Conservation (phyloP, 2,329 filamentous ascomycete species). For the Ophiocordyceps camponoti-leonardi region DNA sequence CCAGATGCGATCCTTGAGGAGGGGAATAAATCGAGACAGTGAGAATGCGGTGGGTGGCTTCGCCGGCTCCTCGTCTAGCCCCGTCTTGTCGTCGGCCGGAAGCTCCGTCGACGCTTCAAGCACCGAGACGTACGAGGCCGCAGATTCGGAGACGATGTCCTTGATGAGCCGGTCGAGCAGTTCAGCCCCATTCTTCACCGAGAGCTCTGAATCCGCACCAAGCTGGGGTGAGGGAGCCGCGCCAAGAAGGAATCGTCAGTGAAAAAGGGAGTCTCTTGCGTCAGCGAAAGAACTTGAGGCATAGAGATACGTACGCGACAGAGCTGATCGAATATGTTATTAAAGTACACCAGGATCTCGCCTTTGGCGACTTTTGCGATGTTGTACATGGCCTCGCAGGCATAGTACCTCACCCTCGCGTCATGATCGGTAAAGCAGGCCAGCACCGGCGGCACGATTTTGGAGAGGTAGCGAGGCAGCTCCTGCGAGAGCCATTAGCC, state of each 20-base stretch:
- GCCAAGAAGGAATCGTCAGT: background rate
- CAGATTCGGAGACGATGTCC: conserved; percentile 89
- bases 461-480: conserved; percentile 75
- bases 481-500: conserved; percentile 36
- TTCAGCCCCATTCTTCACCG: conserved; percentile 95
- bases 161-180: conserved; percentile 87
- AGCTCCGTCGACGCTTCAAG: conserved; percentile 42
- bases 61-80: conserved; percentile 24
- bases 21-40: conserved; percentile 73
- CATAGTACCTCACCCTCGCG: conserved; percentile 92
- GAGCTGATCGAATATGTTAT: conserved; percentile 92
- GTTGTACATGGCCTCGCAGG: conserved; percentile 99
- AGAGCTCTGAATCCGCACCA: conserved; percentile 87
- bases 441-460: conserved; percentile 89
- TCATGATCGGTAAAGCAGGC: conserved; percentile 98
- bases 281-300: background rate
- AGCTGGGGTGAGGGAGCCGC: conserved; percentile 35
- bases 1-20: conserved; percentile 85
- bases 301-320: conserved; percentile 54
- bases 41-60: conserved; percentile 76
- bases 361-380: conserved; percentile 98
- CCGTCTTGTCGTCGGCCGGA: conserved; percentile 26
- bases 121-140: conserved; percentile 84
- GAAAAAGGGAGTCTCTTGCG: background rate
- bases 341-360: conserved; percentile 93